Evolutionary conservation across 2,329 filamentous ascomycete genomes (phyloP), one percentile per base, ranked within the genome.

Genomic region (Exutisphaerella laricina): DNA sequence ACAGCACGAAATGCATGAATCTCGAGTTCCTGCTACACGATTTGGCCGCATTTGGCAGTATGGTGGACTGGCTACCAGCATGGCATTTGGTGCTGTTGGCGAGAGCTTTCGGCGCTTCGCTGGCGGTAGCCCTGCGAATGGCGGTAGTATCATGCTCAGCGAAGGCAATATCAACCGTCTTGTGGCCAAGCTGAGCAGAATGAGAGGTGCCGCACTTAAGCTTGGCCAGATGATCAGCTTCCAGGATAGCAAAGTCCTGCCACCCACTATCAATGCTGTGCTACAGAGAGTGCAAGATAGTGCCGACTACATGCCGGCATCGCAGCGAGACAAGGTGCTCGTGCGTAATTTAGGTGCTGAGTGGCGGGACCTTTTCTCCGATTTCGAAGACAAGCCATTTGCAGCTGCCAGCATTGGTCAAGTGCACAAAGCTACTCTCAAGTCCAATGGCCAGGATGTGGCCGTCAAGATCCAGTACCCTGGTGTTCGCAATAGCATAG

Each of bases 381-480:
- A 82, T 4, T 98, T 98, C 56, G 85, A 94, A 29, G 92, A 97
- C 52, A 82, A 82, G 46, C 92, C 92, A 1, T 86, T 98, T 46
- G 92, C 94, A 1, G 92, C 92, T 1, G 92, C 92, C 3, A 97
- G 92, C 0, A 98, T 98, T 45, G 92, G 94, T 0, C 92, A 98
- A 62, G 92, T 98, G 0, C 92, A 98, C 67, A 81, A 82, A 46
- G 92, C 88, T 2, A 79, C 81, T 0, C 73, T 98, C 14, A 84
- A 82, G 56, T 82, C 83, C 3, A 88, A 76, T 29, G 82, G 83
- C 28, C 74, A 82, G 51, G 72, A 75, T 31, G 92, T 98, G 0
- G 92, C 92, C 3, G 89, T 98, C 59, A 98, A 98, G 66, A 83
- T 98, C 7, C 92, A 98, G 65, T 98, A 98, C 57, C 92, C 92